These are phyloP conservation scores for Teratosphaeriaceae sp. DNA, from an alignment of 2,329 filamentous ascomycete genomes.

Conservation along the genomic window DNA sequence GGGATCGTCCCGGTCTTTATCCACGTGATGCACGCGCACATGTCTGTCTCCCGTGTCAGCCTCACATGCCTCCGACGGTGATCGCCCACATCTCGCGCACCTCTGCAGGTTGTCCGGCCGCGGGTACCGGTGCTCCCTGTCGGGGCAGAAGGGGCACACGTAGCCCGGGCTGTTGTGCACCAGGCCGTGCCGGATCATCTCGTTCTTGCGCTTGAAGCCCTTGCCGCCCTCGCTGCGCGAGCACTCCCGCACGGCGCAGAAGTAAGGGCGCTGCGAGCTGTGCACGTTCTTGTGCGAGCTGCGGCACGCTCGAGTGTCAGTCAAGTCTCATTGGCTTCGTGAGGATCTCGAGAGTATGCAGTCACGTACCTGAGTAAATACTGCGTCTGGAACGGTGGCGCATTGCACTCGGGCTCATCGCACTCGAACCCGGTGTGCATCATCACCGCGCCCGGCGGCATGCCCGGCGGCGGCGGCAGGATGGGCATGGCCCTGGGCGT, in stretches of 20 bases:
- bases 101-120: constrained; percentile 92
- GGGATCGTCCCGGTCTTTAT: constrained; percentile 84
- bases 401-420: constrained; percentile 57
- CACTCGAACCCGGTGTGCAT: constrained; percentile 50
- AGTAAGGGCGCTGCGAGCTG: constrained; percentile 56
- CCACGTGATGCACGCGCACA: constrained; percentile 83
- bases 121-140: constrained; percentile 89
- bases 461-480: constrained; percentile 30
- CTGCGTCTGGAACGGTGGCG: constrained; percentile 68
- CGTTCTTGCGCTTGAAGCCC: constrained; percentile 63
- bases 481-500: constrained; percentile 18
- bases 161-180: constrained; percentile 95
- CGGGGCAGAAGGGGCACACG: constrained; percentile 91
- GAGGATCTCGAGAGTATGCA: too few species aligned
- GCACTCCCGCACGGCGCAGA: constrained; percentile 54
- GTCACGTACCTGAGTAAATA: constrained; percentile 59
- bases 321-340: too few species aligned
- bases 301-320: background rate
- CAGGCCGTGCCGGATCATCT: constrained; percentile 70
- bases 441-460: constrained; percentile 24
- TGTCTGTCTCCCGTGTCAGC: constrained; percentile 53
- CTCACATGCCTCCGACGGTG: background rate
- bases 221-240: constrained; percentile 55
- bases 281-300: constrained; percentile 67
- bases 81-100: constrained; percentile 53